phyloP scores from a whole-genome alignment of 768 basidiomycete genomes.

The Xerocomus brunneocitrinus region DNA sequence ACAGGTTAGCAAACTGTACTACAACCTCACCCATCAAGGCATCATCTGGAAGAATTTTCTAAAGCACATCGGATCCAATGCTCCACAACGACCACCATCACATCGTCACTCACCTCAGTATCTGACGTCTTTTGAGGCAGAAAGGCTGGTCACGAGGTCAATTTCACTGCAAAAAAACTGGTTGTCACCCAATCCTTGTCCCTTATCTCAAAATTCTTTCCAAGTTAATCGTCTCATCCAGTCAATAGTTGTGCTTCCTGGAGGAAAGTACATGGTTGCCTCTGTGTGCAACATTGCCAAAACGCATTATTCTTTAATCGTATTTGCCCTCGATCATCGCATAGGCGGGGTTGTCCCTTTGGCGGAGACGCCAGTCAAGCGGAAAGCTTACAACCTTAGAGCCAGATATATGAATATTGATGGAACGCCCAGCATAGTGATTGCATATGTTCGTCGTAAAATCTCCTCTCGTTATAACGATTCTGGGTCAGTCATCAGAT shows the following conservation, averaged over 20 bases:
- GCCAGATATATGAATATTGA: conserved; percentile 54
- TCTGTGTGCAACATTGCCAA: conserved; percentile 46
- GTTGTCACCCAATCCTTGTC: conserved; percentile 38
- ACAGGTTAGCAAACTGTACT: conserved; percentile 57
- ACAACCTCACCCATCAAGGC: conserved; percentile 61
- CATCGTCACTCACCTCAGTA: conserved; percentile 37
- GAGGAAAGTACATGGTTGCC: conserved; percentile 63
- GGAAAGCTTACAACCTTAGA: conserved; percentile 53
- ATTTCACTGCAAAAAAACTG: conserved; percentile 60
- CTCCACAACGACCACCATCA: conserved; percentile 60
- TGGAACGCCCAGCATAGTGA: conserved; percentile 47
- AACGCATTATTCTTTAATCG: conserved; percentile 45
- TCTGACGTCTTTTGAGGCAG: conserved; percentile 39
- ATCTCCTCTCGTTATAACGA: conserved; percentile 12
- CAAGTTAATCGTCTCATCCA: conserved; percentile 35
- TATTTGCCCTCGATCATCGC: conserved; percentile 56
- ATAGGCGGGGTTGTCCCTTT: conserved; percentile 39
- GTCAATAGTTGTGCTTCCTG: conserved; percentile 58
- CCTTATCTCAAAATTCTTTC: conserved; percentile 23
- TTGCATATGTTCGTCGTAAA: conserved; percentile 47
- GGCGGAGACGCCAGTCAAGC: conserved; percentile 44
- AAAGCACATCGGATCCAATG: conserved; percentile 46
- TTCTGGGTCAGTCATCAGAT: conserved; percentile 13
- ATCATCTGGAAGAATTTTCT: conserved; percentile 67
- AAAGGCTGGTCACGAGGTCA: conserved; percentile 57